These are phyloP conservation scores for Globisporangium nunn DNA, from an alignment of 352 stramenopile genomes.

Conservation along the genomic window DNA sequence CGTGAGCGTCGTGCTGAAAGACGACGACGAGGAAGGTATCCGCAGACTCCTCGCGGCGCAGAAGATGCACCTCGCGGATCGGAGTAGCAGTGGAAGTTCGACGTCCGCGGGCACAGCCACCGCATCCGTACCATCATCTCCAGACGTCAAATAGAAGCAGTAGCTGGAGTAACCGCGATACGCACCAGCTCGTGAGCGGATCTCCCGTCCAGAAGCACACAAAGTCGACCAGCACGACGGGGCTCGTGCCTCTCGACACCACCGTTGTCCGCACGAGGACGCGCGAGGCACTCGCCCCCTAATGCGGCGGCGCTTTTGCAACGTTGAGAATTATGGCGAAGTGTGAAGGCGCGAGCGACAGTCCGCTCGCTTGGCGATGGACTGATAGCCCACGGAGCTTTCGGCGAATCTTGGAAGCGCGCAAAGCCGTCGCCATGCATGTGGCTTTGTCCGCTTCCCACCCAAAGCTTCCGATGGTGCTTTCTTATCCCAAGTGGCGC, in stretches of 20 bases:
- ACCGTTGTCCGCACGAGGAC: not conserved
- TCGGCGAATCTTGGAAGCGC: conserved; percentile 9
- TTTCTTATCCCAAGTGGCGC: too few species aligned
- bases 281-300: too few species aligned
- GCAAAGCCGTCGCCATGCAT: conserved; percentile 2
- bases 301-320: too few species aligned
- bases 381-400: not conserved
- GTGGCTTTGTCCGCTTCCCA: conserved; percentile 7
- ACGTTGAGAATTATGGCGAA: too few species aligned
- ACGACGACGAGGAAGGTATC: conserved; percentile 33
- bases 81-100: not conserved
- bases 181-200: too few species aligned
- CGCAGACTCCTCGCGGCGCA: conserved; percentile 17
- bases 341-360: too few species aligned
- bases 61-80: not conserved
- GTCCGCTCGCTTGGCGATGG: not conserved
- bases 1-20: conserved; percentile 27
- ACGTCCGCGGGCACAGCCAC: conserved; percentile 5
- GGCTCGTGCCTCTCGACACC: not conserved
- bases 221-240: not conserved
- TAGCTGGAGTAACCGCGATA: not conserved
- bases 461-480: conserved; percentile 1
- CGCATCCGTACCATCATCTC: conserved; percentile 1
- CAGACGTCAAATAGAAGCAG: not conserved
- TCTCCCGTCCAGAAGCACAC: not conserved